A percentile compares a stretch with the other conserved stretches of the same genome.
These are phyloP conservation scores for Arthrobotrys pseudoclavata DNA, from an alignment of 2,329 filamentous ascomycete genomes.

Conservation along the genomic window DNA sequence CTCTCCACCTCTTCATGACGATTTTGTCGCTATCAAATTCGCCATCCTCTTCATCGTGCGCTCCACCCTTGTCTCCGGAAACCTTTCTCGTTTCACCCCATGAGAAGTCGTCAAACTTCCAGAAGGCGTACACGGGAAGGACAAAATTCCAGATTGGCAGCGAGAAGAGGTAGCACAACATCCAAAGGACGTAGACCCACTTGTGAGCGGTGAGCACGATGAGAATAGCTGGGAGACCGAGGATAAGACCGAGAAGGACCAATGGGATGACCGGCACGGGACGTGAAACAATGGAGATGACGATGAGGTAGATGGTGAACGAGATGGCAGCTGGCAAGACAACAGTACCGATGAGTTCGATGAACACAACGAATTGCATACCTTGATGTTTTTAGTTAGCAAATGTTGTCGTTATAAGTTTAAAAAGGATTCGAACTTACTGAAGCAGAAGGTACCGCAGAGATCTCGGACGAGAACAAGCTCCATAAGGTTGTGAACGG, in stretches of 20 bases:
- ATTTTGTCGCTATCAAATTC: constrained; percentile 99
- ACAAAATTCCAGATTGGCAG: constrained; percentile 98
- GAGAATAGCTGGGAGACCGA: constrained; percentile 90
- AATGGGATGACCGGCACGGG: constrained; percentile 79
- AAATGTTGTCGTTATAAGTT: constrained; percentile 5
- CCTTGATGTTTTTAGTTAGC: constrained; percentile 39
- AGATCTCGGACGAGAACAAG: constrained; percentile 93
- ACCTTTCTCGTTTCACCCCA: constrained; percentile 99
- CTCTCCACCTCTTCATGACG: constrained; percentile 98
- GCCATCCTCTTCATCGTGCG: constrained; percentile 78
- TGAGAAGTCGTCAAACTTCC: constrained; percentile 99
- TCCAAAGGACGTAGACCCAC: constrained; percentile 93
- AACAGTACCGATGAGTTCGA: constrained; percentile 93
- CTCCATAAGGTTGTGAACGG: constrained; percentile 98
- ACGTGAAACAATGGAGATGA: constrained; percentile 63
- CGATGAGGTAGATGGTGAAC: constrained; percentile 90
- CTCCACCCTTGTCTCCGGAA: constrained; percentile 73
- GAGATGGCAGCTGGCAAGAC: constrained; percentile 95
- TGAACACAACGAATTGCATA: constrained; percentile 98
- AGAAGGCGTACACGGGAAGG: constrained; percentile 92
- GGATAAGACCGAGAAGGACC: constrained; percentile 86
- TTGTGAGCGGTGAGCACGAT: constrained; percentile 95
- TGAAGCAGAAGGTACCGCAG: constrained; percentile 99
- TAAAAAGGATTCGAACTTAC: constrained; percentile 65
- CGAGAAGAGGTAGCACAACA: constrained; percentile 93